A percentile compares a stretch with the other conserved stretches of the same genome.
phyloP scores from a whole-genome alignment of 768 basidiomycete species.

The Russula griseocarnosa region DNA sequence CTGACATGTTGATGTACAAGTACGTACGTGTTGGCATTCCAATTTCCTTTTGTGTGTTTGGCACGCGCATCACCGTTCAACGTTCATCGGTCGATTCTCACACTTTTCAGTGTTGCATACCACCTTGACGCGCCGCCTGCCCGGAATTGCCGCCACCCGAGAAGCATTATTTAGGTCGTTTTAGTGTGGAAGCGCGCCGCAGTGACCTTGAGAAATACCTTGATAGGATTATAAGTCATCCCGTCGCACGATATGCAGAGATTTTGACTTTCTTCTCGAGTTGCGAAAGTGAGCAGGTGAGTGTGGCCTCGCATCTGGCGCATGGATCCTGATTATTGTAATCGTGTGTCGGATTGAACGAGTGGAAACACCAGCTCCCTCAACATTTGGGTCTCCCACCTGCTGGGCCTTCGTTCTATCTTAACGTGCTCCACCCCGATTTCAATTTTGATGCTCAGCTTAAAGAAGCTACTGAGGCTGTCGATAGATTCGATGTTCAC shows the following conservation, averaged over 20 bases:
- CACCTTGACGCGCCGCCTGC: constrained; percentile 60
- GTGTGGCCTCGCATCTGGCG: constrained; percentile 31
- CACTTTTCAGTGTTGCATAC: constrained; percentile 79
- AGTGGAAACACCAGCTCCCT: constrained; percentile 64
- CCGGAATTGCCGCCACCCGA: constrained; percentile 79
- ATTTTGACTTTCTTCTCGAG: constrained; percentile 75
- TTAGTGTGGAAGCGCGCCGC: constrained; percentile 75
- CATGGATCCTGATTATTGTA: not conserved
- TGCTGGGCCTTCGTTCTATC: constrained; percentile 73
- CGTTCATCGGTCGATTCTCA: constrained; percentile 82
- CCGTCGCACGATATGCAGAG: constrained; percentile 73
- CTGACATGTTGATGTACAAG: no score
- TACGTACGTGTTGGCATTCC: no score
- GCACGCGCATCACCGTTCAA: constrained; percentile 68
- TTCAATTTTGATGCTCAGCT: constrained; percentile 78
- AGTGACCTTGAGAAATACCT: constrained; percentile 81
- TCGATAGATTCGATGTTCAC: constrained; percentile 62
- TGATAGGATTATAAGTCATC: constrained; percentile 64
- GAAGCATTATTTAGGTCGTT: constrained; percentile 79
- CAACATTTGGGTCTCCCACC: constrained; percentile 57
- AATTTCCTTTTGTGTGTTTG: no score
- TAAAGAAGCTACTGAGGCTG: constrained; percentile 61
- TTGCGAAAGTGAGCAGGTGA: constrained; percentile 69
- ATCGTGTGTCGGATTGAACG: constrained; percentile 41
- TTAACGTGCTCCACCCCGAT: constrained; percentile 76